Base-by-base conservation (phyloP, 805 yeast genomes). In the Hemisphaericaspora nanyangensis region DNA sequence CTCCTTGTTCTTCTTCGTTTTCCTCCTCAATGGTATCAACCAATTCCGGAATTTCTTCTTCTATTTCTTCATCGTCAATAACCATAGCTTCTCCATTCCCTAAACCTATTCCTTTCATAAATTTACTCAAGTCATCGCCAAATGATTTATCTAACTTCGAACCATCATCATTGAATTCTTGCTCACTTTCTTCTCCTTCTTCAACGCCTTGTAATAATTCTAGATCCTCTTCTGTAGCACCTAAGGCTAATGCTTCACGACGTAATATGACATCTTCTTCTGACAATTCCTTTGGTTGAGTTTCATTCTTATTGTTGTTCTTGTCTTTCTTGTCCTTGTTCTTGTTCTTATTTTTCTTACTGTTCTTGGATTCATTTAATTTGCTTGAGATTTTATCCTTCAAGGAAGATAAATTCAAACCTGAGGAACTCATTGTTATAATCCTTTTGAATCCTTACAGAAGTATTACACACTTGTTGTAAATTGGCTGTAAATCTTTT, bases 181-280 rank as follows among this genome's bases (percentile, higher is more conserved):
- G 71, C 44, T 76, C 81, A 49, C 79, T 72, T 20, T 64, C 70
- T 20, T 68, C 76, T 25, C 72, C 80, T 10, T 66, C 62, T 17
- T 39, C 40, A 3, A 83, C 49, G 12, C 72, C 84, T 25, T 73
- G 71, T 10, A 90, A 49, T 36, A 89, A 61, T 31, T 76, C 73
- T 33, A 90, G 56, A 58, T 89, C 97, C 17, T 80, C 90, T 49
- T 85, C 93, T 12, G 87, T 74, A 16, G 96, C 98, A 25, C 97
- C 96, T 20, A 90, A 63, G 17, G 80, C 81, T 11, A 81, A 57
- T 2, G 95, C 95, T 63, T 84, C 95, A 44, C 80, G 77, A 49
- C 84, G 79, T 35, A 86, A 58, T 2, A 66, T 42, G 3, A 65
- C 74, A n/a, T 42, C 54, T 15, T 43, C 45, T 8, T 46, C 42